Evolutionary conservation across 768 basidiomycete genomes (phyloP).

Genomic region (Tricholoma sp.): DNA sequence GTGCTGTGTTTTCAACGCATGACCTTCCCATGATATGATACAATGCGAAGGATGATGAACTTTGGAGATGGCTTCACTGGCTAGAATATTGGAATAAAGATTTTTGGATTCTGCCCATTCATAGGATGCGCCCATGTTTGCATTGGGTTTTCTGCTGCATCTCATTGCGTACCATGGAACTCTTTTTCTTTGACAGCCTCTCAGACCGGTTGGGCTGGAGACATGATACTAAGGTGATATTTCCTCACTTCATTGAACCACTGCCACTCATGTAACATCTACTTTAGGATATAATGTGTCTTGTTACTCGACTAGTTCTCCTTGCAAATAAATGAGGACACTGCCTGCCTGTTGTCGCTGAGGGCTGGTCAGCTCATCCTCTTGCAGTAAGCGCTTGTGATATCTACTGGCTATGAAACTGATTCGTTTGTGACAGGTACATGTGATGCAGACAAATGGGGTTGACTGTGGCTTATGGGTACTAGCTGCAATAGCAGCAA

Average conservation of each 20-base stretch:
- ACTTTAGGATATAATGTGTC: slow-evolving; percentile 2
- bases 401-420: neutral
- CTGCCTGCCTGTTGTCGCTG: slow-evolving; percentile 1
- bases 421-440: neutral
- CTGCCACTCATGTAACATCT: neutral
- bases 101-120: slow-evolving; percentile 1
- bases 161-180: neutral
- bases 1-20: slow-evolving; percentile 1
- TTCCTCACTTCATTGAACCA: neutral
- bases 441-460: neutral
- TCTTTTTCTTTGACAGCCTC: slow-evolving; percentile 2
- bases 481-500: neutral
- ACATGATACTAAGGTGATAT: neutral
- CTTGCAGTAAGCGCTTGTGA: neutral
- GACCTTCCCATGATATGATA: slow-evolving; percentile 2
- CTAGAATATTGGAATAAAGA: slow-evolving; percentile 1
- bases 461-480: slow-evolving; percentile 2
- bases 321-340: neutral
- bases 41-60: neutral
- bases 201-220: neutral
- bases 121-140: neutral
- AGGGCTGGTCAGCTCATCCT: slow-evolving; percentile 1
- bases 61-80: neutral
- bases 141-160: slow-evolving; percentile 2
- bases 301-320: neutral